phyloP scores from a whole-genome alignment of 139 green algal species.

The Closterium sp. region DNA sequence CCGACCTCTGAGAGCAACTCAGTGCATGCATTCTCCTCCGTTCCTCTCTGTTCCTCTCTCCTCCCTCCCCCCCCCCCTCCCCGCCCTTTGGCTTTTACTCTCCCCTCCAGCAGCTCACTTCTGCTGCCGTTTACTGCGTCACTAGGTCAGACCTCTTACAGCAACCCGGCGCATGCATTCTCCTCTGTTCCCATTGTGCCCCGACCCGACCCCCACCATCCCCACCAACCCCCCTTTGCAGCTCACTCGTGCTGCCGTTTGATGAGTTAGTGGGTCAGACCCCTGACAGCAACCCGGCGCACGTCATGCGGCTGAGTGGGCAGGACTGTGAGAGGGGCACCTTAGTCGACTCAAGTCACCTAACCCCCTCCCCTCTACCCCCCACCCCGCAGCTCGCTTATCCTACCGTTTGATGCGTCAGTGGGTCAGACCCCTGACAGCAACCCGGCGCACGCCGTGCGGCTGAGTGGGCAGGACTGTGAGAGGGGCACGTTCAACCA shows the following conservation, averaged over 20 bases:
- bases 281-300: too few relatives aligned
- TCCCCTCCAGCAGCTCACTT: background rate
- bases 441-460: too few relatives aligned
- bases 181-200: background rate
- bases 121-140: constrained; percentile 16
- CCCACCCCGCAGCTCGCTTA: too few relatives aligned
- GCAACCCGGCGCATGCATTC: background rate
- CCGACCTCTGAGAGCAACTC: background rate
- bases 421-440: too few relatives aligned
- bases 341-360: too few relatives aligned
- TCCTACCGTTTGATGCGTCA: too few relatives aligned
- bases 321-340: too few relatives aligned
- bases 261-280: too few relatives aligned
- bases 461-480: constrained; percentile 76
- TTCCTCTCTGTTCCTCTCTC: background rate
- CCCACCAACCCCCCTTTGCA: too few relatives aligned
- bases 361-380: too few relatives aligned
- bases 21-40: background rate
- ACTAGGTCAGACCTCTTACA: constrained; percentile 60
- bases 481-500: constrained; percentile 84
- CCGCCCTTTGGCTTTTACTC: background rate
- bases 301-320: too few relatives aligned
- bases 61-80: background rate
- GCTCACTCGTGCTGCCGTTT: constrained; percentile 19
- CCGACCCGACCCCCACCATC: background rate